Percentiles rank a stretch among this genome's conserved stretches.
Conservation (phyloP, 768 basidiomycete genomes). For the Lactarius psammicola region DNA sequence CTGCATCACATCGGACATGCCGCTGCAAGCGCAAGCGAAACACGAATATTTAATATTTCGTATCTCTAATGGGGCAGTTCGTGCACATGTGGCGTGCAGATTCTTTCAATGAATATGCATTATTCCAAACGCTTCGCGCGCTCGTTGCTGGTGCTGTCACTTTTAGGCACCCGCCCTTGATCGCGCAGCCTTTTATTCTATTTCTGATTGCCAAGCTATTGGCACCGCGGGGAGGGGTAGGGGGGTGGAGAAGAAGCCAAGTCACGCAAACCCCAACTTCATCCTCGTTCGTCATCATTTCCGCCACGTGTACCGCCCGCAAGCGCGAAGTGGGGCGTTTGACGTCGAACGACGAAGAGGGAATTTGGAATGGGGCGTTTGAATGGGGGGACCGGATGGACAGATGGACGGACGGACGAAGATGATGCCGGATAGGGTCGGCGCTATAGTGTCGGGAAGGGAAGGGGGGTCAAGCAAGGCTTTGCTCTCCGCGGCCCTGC, state of each 20-base stretch:
- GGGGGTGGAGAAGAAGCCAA: not conserved
- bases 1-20: slow-evolving; percentile 21
- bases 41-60: not conserved
- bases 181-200: not conserved
- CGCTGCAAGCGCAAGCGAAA: not conserved
- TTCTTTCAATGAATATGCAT: not conserved
- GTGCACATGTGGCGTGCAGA: not conserved
- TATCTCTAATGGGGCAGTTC: slow-evolving; percentile 1
- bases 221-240: not conserved
- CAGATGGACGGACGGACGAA: not conserved
- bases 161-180: slow-evolving; percentile 3
- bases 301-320: not conserved
- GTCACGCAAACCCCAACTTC: not conserved
- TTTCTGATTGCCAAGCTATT: not conserved
- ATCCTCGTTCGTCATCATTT: not conserved
- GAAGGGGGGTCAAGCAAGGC: not conserved
- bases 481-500: not conserved
- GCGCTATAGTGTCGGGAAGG: not conserved
- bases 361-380: not conserved
- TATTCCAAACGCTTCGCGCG: not conserved
- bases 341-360: not conserved
- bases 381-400: not conserved
- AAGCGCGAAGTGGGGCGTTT: not conserved
- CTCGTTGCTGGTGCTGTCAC: slow-evolving; percentile 4
- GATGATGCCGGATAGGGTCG: not conserved